Percentiles rank a stretch among this genome's conserved stretches.
phyloP scores from a whole-genome alignment of 148 eudicot species.

The Diospyros kaki region DNA sequence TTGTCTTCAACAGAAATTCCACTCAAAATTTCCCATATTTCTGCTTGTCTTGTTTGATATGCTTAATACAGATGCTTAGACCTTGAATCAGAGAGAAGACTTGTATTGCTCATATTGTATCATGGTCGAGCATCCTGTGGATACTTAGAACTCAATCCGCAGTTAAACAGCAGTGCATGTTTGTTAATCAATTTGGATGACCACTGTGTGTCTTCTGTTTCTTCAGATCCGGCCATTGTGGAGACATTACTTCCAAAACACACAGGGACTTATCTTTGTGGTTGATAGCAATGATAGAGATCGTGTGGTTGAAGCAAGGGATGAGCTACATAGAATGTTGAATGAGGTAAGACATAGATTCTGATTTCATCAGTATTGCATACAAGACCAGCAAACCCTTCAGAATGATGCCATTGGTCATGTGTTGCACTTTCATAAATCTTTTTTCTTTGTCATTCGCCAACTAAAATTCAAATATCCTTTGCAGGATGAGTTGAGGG shows the following conservation, averaged over 20 bases:
- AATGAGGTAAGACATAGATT: constrained; percentile 43
- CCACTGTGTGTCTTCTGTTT: neutral
- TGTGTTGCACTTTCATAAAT: neutral
- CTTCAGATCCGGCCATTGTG: constrained; percentile 66
- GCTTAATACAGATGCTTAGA: neutral
- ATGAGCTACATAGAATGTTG: constrained; percentile 76
- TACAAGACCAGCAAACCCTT: neutral
- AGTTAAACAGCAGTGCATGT: neutral
- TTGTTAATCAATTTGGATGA: neutral
- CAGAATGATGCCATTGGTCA: neutral
- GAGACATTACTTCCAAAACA: constrained; percentile 74
- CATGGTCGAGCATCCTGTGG: neutral
- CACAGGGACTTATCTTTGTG: constrained; percentile 76
- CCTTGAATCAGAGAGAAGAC: neutral
- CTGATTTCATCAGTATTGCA: constrained; percentile 1
- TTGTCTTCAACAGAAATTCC: neutral
- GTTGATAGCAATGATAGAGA: constrained; percentile 74
- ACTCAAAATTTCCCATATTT: neutral
- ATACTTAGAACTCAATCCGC: neutral
- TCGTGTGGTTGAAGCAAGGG: constrained; percentile 74
- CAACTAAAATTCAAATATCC: neutral
- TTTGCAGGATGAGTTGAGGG: constrained; percentile 66
- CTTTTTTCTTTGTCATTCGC: neutral
- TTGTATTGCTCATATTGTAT: neutral
- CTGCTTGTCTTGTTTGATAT: neutral